Evolutionary conservation across 208 protist genomes (phyloP).

Genomic region (Leptomonas pyrrhocoris): DNA sequence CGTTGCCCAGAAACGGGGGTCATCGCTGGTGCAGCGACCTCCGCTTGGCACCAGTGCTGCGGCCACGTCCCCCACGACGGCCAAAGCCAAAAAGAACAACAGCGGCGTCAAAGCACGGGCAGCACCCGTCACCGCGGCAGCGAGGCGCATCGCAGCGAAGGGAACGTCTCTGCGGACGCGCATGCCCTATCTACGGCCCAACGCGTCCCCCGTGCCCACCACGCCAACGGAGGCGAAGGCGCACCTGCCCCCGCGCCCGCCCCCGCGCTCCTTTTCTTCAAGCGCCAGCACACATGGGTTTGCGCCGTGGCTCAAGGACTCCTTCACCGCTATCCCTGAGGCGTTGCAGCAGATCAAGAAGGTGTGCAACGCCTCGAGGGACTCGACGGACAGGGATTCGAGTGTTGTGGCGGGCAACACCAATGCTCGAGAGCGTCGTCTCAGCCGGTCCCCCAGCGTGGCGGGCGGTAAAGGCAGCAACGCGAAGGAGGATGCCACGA

Average conservation of each 20-base stretch:
- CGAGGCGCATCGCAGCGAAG: conserved; percentile 25
- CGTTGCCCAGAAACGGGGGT: conserved; percentile 4
- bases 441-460: conserved; percentile 3
- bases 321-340: conserved; percentile 24
- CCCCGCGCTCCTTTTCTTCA: conserved; percentile 22
- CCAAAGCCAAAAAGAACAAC: conserved; percentile 4
- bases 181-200: conserved; percentile 27
- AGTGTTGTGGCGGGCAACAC: background rate
- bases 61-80: background rate
- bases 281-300: conserved; percentile 2
- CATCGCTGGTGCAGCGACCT: conserved; percentile 1
- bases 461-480: background rate
- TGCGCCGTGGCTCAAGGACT: conserved; percentile 1
- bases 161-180: conserved; percentile 24
- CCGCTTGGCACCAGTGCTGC: background rate
- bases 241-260: background rate
- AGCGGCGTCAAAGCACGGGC: background rate
- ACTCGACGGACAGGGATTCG: conserved; percentile 12
- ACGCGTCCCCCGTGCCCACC: background rate
- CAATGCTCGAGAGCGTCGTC: conserved; percentile 14
- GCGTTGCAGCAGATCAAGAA: conserved; percentile 28
- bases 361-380: conserved; percentile 22
- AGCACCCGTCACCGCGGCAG: background rate
- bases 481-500: conserved; percentile 10
- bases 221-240: background rate